Base-by-base conservation (phyloP, 2,329 filamentous ascomycete genomes). In the Sporothrix euskadiensis region DNA sequence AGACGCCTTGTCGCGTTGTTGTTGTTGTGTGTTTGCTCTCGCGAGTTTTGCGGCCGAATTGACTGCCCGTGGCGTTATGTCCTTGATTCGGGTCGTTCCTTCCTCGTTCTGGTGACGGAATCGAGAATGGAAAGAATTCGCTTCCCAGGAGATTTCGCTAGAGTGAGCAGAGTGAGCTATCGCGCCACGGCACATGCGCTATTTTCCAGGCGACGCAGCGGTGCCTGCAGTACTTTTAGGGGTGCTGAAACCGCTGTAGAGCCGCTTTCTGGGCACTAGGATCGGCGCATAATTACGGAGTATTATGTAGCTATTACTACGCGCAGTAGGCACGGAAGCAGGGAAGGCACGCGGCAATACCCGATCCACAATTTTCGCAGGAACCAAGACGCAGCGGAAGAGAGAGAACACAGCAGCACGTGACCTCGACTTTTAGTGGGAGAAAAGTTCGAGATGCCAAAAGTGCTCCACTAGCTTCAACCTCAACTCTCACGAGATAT, bases 361-460 rank as follows among this genome's bases (percentile, higher is more conserved):
- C 68, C 68, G 72, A 59, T 52, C 72, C 68, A 73, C 65, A 52
- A 32, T 63, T 70, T 35, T 47, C 32, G 32, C 8, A 35, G n/a
- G 35, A 39, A 26, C 26, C 5, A 14, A 14, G 10, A 10, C n/a
- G 8, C 22, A n/a, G 16, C 22, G 12, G 52, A 30, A 10, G 52
- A 26, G 52, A 56, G 30, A 19, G 14, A 4, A 14, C 4, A 44
- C 32, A 44, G 5, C 68, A n/a, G 22, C 72, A 73, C 73, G 73
- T 73, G 73, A 73, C 39, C 26, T 52, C 54, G 2, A 22, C 0
- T 19, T 35, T 56, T 59, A 71, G 69, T 35, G 73, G 56, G 39
- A 61, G 35, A 69, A 74, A 74, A 74, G 65, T 71, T 74, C 70
- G 69, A 74, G 69, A 74, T 71, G 52, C 32, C 49, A 32, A 69